Evolutionary conservation across 371 early-diverging fungal species (phyloP).

Genomic region (Mucor ambiguus): DNA sequence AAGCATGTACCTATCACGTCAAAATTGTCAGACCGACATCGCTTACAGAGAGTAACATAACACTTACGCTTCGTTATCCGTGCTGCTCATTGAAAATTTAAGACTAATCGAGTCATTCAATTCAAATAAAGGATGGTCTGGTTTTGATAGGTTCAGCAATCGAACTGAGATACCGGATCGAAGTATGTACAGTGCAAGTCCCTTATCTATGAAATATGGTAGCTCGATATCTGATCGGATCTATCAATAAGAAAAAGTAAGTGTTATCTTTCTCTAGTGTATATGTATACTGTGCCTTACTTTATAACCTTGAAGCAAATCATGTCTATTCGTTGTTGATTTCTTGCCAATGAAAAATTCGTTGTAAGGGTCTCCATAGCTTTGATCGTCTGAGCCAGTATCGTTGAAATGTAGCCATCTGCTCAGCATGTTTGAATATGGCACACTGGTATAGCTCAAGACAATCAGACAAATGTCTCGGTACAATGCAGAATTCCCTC

Average conservation of each 20-base stretch:
- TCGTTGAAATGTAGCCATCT: constrained; percentile 45
- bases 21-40: background rate
- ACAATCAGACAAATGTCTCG: constrained; percentile 38
- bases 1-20: background rate
- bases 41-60: background rate
- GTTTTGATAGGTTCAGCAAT: constrained; percentile 26
- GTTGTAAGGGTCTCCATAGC: constrained; percentile 38
- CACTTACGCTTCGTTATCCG: constrained; percentile 21
- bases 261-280: background rate
- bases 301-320: background rate
- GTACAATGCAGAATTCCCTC: constrained; percentile 39
- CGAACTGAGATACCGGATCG: constrained; percentile 37
- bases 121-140: constrained; percentile 36
- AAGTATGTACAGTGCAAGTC: constrained; percentile 29
- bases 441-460: constrained; percentile 48
- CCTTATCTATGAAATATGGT: constrained; percentile 31
- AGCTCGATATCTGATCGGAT: constrained; percentile 15
- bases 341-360: constrained; percentile 50
- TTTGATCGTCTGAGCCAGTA: constrained; percentile 10
- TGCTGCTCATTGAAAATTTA: constrained; percentile 1
- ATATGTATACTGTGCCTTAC: background rate
- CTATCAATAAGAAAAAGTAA: constrained; percentile 7
- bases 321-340: constrained; percentile 9
- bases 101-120: background rate
- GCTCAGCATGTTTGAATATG: constrained; percentile 52